Percentiles rank a stretch among this genome's conserved stretches.
phyloP scores from a whole-genome alignment of 2,329 filamentous ascomycete species.

The Teratosphaeria nubilosa region DNA sequence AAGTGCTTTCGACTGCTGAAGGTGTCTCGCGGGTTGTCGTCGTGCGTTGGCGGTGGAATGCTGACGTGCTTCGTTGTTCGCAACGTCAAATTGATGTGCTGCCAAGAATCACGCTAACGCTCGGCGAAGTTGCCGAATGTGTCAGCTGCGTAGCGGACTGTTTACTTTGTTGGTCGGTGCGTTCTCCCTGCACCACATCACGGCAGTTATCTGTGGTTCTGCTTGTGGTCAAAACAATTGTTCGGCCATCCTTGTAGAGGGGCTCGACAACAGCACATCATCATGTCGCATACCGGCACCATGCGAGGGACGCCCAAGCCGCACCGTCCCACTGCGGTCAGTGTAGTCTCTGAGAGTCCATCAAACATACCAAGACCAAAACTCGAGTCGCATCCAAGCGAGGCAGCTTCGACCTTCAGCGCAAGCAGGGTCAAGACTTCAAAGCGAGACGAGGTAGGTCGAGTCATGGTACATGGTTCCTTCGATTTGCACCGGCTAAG shows the following conservation, averaged over 20 bases:
- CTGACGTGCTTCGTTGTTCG: not conserved
- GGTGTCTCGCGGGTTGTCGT: not conserved
- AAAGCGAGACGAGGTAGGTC: slow-evolving; percentile 87
- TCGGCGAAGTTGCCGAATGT: not conserved
- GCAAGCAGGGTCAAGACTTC: slow-evolving; percentile 92
- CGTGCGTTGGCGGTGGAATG: not conserved
- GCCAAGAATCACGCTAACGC: not conserved
- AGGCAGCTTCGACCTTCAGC: slow-evolving; percentile 65
- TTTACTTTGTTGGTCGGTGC: not conserved
- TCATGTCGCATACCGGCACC: slow-evolving; percentile 53
- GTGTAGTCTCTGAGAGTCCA: slow-evolving; percentile 48
- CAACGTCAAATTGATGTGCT: not conserved
- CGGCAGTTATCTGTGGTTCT: not conserved
- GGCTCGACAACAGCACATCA: slow-evolving; percentile 11
- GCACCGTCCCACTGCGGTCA: slow-evolving; percentile 6
- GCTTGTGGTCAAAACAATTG: not conserved
- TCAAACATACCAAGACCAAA: slow-evolving; percentile 67
- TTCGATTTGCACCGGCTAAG: not conserved
- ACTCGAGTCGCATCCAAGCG: slow-evolving; percentile 47
- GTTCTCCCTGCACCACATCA: not conserved
- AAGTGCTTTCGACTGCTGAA: slow-evolving; percentile 15
- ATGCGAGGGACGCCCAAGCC: slow-evolving; percentile 62
- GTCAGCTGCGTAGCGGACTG: not conserved
- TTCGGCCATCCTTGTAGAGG: not conserved
- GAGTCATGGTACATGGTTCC: not conserved